Percentiles rank a stretch among this genome's conserved stretches.
Conservation (phyloP, 1,139 yeast species). For the Starmera stellimalicola region DNA sequence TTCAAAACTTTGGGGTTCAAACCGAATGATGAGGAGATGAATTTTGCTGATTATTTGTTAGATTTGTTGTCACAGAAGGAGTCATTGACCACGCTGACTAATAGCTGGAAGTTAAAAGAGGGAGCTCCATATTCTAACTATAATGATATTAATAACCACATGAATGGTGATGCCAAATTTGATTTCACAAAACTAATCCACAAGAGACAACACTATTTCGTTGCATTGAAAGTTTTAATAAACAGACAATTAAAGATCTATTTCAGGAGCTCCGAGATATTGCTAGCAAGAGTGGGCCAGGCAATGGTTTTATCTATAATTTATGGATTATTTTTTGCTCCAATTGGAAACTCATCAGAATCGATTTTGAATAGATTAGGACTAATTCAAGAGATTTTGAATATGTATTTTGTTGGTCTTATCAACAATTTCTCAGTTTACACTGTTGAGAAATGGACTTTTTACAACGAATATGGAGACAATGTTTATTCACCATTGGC, state of each 20-base stretch:
- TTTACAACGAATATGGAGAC: conserved; percentile 73
- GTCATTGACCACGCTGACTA: conserved; percentile 21
- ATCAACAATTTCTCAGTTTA: conserved; percentile 67
- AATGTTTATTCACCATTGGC: conserved; percentile 61
- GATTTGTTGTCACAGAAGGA: conserved; percentile 43
- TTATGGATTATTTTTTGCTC: conserved; percentile 63
- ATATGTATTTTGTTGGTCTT: conserved; percentile 73
- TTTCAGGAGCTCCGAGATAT: conserved; percentile 49
- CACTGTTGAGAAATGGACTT: conserved; percentile 64
- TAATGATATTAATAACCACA: conserved; percentile 1
- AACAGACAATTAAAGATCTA: conserved; percentile 43
- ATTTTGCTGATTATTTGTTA: conserved; percentile 61
- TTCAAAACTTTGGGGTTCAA: conserved; percentile 38
- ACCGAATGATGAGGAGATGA: conserved; percentile 40
- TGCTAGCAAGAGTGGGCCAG: conserved; percentile 61
- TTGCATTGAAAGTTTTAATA: conserved; percentile 33
- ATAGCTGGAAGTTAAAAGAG: conserved; percentile 25
- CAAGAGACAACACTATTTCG: conserved; percentile 22
- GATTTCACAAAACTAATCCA: conserved; percentile 2
- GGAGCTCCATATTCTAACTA: not conserved
- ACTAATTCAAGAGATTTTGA: conserved; percentile 61
- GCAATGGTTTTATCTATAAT: conserved; percentile 56
- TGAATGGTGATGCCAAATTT: conserved; percentile 1
- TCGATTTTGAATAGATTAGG: conserved; percentile 68
- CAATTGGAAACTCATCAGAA: conserved; percentile 45